A percentile compares a stretch with the other conserved stretches of the same genome.
phyloP scores from a whole-genome alignment of 2,329 filamentous ascomycete species.

The Ophiostoma montium region DNA sequence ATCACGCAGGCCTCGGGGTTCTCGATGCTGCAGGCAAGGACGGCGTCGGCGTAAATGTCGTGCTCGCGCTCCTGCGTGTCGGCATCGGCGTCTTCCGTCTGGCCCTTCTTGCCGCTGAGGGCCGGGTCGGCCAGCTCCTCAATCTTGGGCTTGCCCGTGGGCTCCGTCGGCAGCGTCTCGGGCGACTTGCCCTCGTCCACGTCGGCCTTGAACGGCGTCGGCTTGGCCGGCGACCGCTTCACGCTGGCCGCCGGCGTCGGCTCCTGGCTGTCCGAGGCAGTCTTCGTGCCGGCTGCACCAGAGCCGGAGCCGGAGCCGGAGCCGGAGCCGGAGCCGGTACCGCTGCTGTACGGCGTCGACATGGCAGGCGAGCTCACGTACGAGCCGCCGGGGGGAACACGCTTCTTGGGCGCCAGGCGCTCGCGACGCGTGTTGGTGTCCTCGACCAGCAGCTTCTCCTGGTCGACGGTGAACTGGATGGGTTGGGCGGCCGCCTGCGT shows the following conservation, averaged over 20 bases:
- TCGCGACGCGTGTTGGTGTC: constrained; percentile 65
- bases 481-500: constrained; percentile 93
- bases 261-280: constrained; percentile 46
- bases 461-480: constrained; percentile 98
- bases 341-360: constrained; percentile 49
- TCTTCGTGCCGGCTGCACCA: constrained; percentile 17
- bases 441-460: constrained; percentile 78
- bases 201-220: constrained; percentile 63
- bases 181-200: constrained; percentile 64
- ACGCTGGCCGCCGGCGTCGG: constrained; percentile 46
- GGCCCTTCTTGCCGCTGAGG: constrained; percentile 35
- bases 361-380: constrained; percentile 33
- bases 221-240: constrained; percentile 42
- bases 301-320: no score
- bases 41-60: constrained; percentile 92
- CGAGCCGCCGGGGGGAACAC: constrained; percentile 40
- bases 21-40: constrained; percentile 88
- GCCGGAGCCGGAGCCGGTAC: constrained; percentile 26
- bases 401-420: constrained; percentile 54
- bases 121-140: constrained; percentile 50
- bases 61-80: constrained; percentile 64
- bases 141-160: constrained; percentile 41
- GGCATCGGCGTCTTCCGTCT: constrained; percentile 60
- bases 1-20: constrained; percentile 91
- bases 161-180: constrained; percentile 61